Evolutionary conservation across 2,329 filamentous ascomycete genomes (phyloP), one percentile per base, ranked within the genome.

Genomic region (Aspergillus hiratsukae): DNA sequence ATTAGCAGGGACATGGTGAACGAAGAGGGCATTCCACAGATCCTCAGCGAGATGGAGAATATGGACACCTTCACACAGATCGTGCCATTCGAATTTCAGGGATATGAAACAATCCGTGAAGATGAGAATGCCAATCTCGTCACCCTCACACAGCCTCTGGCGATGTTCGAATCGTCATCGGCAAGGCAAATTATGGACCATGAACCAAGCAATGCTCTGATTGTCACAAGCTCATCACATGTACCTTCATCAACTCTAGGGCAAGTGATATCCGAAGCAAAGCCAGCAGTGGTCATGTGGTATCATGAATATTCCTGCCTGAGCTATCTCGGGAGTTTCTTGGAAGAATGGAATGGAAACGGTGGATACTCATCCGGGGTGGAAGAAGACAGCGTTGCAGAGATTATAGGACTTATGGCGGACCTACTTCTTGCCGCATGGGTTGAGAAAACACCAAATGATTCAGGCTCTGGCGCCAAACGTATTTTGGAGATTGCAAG

Each of bases 111-210:
- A 11, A 86, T 88, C 41, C 86, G 89, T 53, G 92, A 97, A 73
- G 90, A 96, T 61, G 89, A 94, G 57, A 92, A 94, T 62, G 85
- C 84, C 27, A 94, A 95, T 64, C 85, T 84, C 19, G 89, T 97
- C 58, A 81, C 83, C 58, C 81, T 97, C 67, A 62, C 74, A 48
- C 72, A 76, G 17, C 72, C 80, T 17, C 86, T 91, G 61, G 78
- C 80, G 50, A 75, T 78, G 70, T 68, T 77, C 27, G 71, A 73
- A 25, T 61, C 68, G 4, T 60, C 65, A 19, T 58, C 66, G 11
- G 64, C 59, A 45, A 66, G 63, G 21, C 61, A 66, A 14, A 58
- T 68, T 23, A 58, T 62, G 0, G 61, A 64, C 27, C 55, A 53
- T 17, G 58, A 64, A 50, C 31, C 64, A 41, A 69, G 66, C 55